phyloP scores from a whole-genome alignment of 1,139 yeast species.

The Candida frijolesensis region DNA sequence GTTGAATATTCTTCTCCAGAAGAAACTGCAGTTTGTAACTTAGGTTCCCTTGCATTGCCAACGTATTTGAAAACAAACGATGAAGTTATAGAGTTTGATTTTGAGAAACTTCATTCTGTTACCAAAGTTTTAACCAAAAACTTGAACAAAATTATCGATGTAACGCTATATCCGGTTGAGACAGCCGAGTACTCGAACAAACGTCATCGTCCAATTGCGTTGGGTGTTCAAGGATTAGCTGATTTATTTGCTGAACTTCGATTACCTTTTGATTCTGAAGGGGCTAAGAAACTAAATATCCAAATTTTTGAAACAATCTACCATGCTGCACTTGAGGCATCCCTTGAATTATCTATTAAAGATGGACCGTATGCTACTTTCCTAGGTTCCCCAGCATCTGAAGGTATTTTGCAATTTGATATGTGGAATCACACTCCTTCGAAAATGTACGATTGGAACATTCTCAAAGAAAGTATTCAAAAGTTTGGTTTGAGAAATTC shows the following conservation, averaged over 20 bases:
- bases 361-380: conserved; percentile 71
- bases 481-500: conserved; percentile 79
- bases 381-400: conserved; percentile 80
- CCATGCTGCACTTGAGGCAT: conserved; percentile 83
- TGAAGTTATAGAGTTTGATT: conserved; percentile 58
- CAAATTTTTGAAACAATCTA: conserved; percentile 90
- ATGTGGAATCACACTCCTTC: conserved; percentile 80
- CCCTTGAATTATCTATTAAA: conserved; percentile 68
- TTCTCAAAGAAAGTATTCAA: conserved; percentile 59
- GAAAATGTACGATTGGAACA: conserved; percentile 73
- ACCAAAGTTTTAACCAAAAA: conserved; percentile 75
- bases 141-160: conserved; percentile 76
- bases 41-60: conserved; percentile 57
- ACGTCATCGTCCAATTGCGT: conserved; percentile 82
- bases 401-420: conserved; percentile 78
- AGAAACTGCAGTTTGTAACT: conserved; percentile 60
- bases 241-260: conserved; percentile 79
- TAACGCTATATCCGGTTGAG: conserved; percentile 75
- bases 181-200: conserved; percentile 70
- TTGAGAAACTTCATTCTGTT: conserved; percentile 68
- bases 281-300: conserved; percentile 69
- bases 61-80: conserved; percentile 36
- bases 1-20: conserved; percentile 56
- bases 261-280: conserved; percentile 76
- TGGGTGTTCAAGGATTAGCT: conserved; percentile 91